Evolutionary conservation across 2,329 filamentous ascomycete genomes (phyloP), one percentile per base, ranked within the genome.

Genomic region (Fusarium oxysporum): DNA sequence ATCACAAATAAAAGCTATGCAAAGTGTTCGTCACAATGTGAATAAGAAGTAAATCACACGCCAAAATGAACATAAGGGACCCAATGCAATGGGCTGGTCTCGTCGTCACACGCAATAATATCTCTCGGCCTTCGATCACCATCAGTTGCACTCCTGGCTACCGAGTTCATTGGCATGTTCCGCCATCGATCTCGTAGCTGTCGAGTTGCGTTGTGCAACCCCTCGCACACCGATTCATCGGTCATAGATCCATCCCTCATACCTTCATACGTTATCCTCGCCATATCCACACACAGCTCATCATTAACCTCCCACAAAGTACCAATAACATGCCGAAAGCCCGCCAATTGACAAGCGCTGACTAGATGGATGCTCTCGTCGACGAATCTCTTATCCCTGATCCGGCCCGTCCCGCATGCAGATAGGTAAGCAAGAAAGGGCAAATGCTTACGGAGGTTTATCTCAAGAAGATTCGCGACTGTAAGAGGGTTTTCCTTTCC

Each of bases 341-440:
- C 53, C 2, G 61, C 62, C 1, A 62, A 6, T 8, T 62, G 62
- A 1, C 48, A 65, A 3, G 62, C 48, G 14, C 57, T 62, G 16
- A 65, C 48, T 3, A 62, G 17, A 37, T 65, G 62, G 3, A 62
- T 62, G 3, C 62, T 45, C 21, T 65, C 62, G 8, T 62, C 62
- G 1, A 40, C n/a, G 8, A 43, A 53, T 3, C 17, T 41, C 5
- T 55, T 37, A 3, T 54, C 44, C 1, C 38, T n/a, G 9, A 62
- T 23, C 10, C 23, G 38, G 1, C 57, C 63, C 1, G 63, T 62
- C 6, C 47, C n/a, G 1, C 63, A 65, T 1, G 63, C 63, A 5
- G 63, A 62, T 0, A 65, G 33, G 25, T 62, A 65, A 1, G 48
- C 63, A 11, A 65, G 63, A 9, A 65, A 62, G 1, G 58, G 63